Base-by-base conservation (phyloP, 2,329 filamentous ascomycete genomes). In the Diaporthe ilicicola region DNA sequence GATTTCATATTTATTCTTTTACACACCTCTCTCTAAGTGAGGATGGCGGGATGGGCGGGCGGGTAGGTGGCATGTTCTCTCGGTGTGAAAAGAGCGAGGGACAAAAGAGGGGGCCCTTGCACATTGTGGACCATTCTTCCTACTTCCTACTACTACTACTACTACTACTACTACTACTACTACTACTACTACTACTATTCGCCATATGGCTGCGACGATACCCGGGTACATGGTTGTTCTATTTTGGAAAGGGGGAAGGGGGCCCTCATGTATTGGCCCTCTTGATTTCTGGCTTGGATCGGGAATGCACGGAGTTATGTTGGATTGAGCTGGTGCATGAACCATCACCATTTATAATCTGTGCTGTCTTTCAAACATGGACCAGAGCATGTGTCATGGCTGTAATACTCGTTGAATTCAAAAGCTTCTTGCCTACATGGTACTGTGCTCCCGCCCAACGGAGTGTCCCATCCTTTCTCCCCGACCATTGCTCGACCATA, bases 181-280 rank as follows among this genome's bases (percentile, higher is more conserved):
- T 61, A 17, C 27, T 55, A 29, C 68, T 66, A 50, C 69, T 54
- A 69, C 56, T 22, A 51, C 55, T 64, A 56, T 68, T 46, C 34
- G 55, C 56, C 51, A 61, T 27, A 46, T 34, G 69, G 64, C 56
- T 70, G 66, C 51, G 70, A 72, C 59, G 70, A 72, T 72, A 72
- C 70, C 70, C 70, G 51, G 70, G 48, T 65, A 64, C 34, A 51
- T 66, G 32, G 29, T 56, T 55, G 46, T 64, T 53, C 32, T 39
- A 37, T 32, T 46, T 53, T 53, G 59, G 59, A 42, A 62, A 29
- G 42, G 29, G 42, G 59, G 42, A 42, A 62, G 42, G 42, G 29
- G 42, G 42, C 5, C 24, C 29, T 44, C 42, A 2, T 62, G 59
- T 42, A 12, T 34, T 62, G 19, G 59, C 42, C 29, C 59, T 48